Evolutionary conservation across 2,329 filamentous ascomycete genomes (phyloP).

Genomic region (Pezicula radicicola): DNA sequence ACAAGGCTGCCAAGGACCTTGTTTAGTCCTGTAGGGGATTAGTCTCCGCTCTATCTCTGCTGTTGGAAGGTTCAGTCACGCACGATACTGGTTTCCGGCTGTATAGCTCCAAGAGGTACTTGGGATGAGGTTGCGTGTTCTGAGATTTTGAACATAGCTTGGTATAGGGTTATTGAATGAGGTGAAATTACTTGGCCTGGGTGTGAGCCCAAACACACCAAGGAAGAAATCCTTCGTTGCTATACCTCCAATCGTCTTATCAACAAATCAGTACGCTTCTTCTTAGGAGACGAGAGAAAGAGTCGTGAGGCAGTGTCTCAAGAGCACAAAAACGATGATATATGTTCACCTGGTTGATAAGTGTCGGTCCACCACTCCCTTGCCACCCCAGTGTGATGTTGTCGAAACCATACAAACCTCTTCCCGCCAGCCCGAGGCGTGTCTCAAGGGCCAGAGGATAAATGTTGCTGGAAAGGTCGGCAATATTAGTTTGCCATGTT

Average conservation of each 20-base stretch:
- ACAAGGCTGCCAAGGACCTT: slow-evolving; percentile 34
- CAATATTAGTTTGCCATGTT: slow-evolving; percentile 44
- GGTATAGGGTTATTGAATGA: slow-evolving; percentile 28
- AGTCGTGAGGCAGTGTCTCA: too few species aligned
- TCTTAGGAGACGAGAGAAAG: too few species aligned
- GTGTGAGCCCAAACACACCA: slow-evolving; percentile 35
- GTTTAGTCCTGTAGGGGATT: slow-evolving; percentile 28
- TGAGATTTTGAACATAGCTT: slow-evolving; percentile 32
- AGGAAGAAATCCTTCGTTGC: slow-evolving; percentile 18
- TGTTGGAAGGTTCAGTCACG: slow-evolving; percentile 4
- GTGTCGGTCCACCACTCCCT: slow-evolving; percentile 17
- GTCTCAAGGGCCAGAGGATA: slow-evolving; percentile 12
- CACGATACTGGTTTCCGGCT: slow-evolving; percentile 36
- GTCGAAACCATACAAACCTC: slow-evolving; percentile 17
- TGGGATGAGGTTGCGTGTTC: slow-evolving; percentile 31
- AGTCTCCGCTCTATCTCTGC: background rate
- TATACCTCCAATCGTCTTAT: slow-evolving; percentile 8
- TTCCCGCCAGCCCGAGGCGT: slow-evolving; percentile 8
- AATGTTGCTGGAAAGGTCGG: slow-evolving; percentile 30
- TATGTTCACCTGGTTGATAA: slow-evolving; percentile 7
- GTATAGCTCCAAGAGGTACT: slow-evolving; percentile 38
- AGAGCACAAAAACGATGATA: too few species aligned
- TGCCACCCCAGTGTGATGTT: slow-evolving; percentile 9
- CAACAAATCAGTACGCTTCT: too few species aligned
- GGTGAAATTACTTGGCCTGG: slow-evolving; percentile 34